phyloP scores from a whole-genome alignment of 345 rosid species.

The Populus euphratica region DNA sequence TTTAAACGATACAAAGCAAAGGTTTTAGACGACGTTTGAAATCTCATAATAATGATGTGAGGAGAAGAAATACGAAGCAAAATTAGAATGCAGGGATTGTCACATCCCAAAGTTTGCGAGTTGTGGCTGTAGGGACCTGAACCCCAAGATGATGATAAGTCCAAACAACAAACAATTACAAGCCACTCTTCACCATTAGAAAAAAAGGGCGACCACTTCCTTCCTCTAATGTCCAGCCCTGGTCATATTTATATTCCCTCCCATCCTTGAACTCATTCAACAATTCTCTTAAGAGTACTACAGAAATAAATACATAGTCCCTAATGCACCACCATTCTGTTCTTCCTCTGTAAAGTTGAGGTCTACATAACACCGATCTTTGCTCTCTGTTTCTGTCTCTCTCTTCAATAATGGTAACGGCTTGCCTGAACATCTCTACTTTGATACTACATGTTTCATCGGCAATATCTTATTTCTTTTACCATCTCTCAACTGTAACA shows the following conservation, averaged over 20 bases:
- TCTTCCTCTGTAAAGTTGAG: neutral
- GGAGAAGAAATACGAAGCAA: slow-evolving; percentile 5
- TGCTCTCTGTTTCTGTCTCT: neutral
- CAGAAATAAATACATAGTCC: neutral
- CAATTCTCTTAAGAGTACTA: neutral
- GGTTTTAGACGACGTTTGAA: neutral
- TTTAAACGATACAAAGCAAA: neutral
- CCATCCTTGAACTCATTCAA: neutral
- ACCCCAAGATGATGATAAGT: slow-evolving; percentile 5
- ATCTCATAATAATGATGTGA: neutral
- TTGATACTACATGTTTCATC: neutral
- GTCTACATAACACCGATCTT: neutral
- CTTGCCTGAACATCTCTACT: neutral
- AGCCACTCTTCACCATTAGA: slow-evolving; percentile 5
- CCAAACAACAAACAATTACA: slow-evolving; percentile 6
- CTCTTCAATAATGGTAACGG: slow-evolving; percentile 6
- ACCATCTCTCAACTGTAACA: slow-evolving; percentile 15
- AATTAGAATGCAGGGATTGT: neutral
- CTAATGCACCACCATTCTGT: neutral
- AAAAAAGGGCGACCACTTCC: neutral
- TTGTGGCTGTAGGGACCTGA: neutral
- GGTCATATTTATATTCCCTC: neutral
- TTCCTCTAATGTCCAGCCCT: neutral
- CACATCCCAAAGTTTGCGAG: neutral
- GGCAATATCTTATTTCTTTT: neutral